Base-by-base conservation (phyloP, 768 basidiomycete genomes). In the Mycena epipterygia region DNA sequence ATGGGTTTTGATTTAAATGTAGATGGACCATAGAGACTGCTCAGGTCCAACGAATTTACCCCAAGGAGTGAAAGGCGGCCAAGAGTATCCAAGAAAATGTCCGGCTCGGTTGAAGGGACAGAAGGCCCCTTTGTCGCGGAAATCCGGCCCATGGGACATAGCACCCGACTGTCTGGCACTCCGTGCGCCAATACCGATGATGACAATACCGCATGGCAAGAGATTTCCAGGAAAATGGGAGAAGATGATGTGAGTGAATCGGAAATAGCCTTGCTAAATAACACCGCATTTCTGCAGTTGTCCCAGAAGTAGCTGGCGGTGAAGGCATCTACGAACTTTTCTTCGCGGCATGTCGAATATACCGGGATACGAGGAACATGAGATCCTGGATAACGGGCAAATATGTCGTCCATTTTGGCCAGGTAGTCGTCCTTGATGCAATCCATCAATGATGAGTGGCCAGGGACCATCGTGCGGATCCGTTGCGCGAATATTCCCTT, bases 391-490 rank as follows among this genome's bases (percentile, higher is more conserved):
- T 70, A 70, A 3, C 61, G 68, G 13, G 44, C n/a, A 25, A 70
- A 70, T 2, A 63, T 58, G 19, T 49, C 35, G 23, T 39, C 19
- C 53, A 70, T 63, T 19, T 19, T 21, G 21, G 44, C 35, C 19
- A 53, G 5, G 19, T 68, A 68, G n/a, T 62, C 48, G 19, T 21
- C 61, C 27, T 62, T 56, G 59, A 80, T 81, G 12, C 64, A 14
- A 19, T 79, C 75, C 78, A 81, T 79, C 37, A 81, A 70, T 1
- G 64, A 66, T 0, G 77, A 79, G 55, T 82, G 81, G 0, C 77
- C 77, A 2, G 81, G 76, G 5, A 77, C 70, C 39, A 73, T 69
- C 8, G 80, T 77, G 17, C 75, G 75, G 16, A 82, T 72, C 44
- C 71, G 69, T 19, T 76, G 70, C 3, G 79, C 80, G 59, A 78